Evolutionary conservation across 345 rosid species (phyloP), one percentile per base, ranked within the genome.

Genomic region (Acer yangbiense): DNA sequence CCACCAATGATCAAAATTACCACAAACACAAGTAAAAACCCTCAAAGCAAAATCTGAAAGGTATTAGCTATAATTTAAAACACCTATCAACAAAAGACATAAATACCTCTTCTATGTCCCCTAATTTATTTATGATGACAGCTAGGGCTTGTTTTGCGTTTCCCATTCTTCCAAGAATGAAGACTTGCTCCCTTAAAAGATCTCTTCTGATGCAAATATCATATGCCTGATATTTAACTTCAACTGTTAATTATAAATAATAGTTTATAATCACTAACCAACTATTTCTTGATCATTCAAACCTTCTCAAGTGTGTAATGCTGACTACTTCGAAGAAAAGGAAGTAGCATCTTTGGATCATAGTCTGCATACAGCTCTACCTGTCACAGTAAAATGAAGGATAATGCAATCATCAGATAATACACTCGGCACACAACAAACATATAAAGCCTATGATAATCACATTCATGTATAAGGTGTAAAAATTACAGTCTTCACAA

Each of bases 291-390:
- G n/a, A 84, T 72, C 54, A 68, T 69, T 65, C 85, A 75, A 76
- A 97, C 99, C 98, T 97, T 91, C 88, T 94, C 99, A 68, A 97
- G 90, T 52, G 90, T 97, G 85, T 93, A 94, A 86, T 97, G 98
- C 76, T 90, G 98, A 85, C 99, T 94, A 75, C 99, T 93, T 72
- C 98, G 98, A 75, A 97, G 94, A 83, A 97, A 97, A 61, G 97
- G 97, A 82, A 97, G 94, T 21, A 97, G 82, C 98, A 94, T 93
- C 88, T 92, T 91, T 10, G 77, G 92, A 89, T 97, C 98, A 85
- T 89, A 90, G 67, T 94, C 96, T 3, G 95, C 96, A 82, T 94
- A 97, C 57, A 94, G 92, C 83, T 97, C 99, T 39, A 97, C 97
- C 98, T 97, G 83, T 81, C 78, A 77, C 82, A 84, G 73, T 17